Conservation (phyloP, 2,329 filamentous ascomycete genomes). For the Sporothrix pallida region DNA sequence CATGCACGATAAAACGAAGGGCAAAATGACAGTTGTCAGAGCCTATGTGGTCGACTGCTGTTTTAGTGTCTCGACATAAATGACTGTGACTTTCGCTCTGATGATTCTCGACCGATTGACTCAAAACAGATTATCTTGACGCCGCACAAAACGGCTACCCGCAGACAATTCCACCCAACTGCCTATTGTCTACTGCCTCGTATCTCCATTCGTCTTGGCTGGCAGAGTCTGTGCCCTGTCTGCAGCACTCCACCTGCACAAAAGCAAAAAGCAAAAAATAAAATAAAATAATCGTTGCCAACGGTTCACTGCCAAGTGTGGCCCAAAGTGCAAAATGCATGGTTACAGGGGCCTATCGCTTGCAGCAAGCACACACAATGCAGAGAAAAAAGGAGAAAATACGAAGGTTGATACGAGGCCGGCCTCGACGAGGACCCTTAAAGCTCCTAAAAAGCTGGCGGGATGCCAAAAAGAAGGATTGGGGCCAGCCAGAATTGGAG, state of each 20-base stretch:
- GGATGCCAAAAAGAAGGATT: constrained; percentile 17
- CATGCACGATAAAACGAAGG: background rate
- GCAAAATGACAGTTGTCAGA: background rate
- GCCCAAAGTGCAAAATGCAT: background rate
- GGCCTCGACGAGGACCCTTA: constrained; percentile 3
- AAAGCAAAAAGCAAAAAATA: background rate
- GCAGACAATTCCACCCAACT: background rate
- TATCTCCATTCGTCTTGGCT: background rate
- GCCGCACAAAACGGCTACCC: constrained; percentile 17
- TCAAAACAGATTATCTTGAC: background rate
- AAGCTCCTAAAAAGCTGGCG: constrained; percentile 21
- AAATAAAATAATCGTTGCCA: background rate
- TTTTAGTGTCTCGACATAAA: background rate
- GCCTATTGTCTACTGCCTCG: background rate
- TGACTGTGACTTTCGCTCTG: background rate
- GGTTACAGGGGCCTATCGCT: background rate
- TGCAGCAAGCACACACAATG: constrained; percentile 14
- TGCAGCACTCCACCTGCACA: background rate
- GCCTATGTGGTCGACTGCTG: background rate
- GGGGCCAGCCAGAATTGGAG: constrained; percentile 1
- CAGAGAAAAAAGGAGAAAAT: background rate
- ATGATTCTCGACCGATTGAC: background rate
- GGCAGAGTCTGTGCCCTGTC: background rate
- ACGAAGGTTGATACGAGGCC: constrained; percentile 19
- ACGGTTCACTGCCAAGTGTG: background rate